Base-by-base conservation (phyloP, 2,329 filamentous ascomycete species). In the Pseudocercospora fuligena region DNA sequence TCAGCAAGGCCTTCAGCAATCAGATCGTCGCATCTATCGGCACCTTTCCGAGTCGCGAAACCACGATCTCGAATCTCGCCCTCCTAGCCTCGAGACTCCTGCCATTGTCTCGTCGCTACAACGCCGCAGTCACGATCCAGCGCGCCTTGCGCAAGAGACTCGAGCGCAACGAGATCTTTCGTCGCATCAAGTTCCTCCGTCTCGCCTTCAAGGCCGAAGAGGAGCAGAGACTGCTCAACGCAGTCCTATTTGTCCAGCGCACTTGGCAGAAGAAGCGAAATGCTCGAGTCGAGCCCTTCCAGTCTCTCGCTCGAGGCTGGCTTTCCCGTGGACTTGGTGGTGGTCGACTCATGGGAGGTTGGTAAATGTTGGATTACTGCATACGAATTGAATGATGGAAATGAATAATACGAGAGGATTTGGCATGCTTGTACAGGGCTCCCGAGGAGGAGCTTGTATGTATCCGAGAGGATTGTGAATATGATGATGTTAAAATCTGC, bases 11-110 rank as follows among this genome's bases (percentile, higher is more conserved):
- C 31, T 87, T 85, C 80, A 76, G 79, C 71, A 75, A 66, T 75
- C 60, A 81, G 84, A 61, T 82, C 84, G 68, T 76, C 71, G 16
- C 73, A 72, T 67, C 76, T 0, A 67, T 72, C 8, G 69, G 62
- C 33, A 74, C 80, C 27, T 82, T 88, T 25, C 85, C 87, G 12
- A 83, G 84, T 64, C 79, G 79, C 27, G 82, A 85, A 70, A 88
- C 87, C 68, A 87, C 85, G 0, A 74, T 88, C 27, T 83, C 85
- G 2, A 82, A 85, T 2, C 82, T 90, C 7, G 82, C 86, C 3
- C 89, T 89, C 74, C 82, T 90, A 5, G 87, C 86, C 49, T 87
- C 85, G 3, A 82, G 87, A 47, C 78, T 89, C 0, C 78, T 89
- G 3, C 82, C 84, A 0, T 80, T 86, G 5, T 82, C 82, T 1